These are phyloP conservation scores for Isatis lusitanica DNA, from an alignment of 441 rosid species.

Conservation along the genomic window DNA sequence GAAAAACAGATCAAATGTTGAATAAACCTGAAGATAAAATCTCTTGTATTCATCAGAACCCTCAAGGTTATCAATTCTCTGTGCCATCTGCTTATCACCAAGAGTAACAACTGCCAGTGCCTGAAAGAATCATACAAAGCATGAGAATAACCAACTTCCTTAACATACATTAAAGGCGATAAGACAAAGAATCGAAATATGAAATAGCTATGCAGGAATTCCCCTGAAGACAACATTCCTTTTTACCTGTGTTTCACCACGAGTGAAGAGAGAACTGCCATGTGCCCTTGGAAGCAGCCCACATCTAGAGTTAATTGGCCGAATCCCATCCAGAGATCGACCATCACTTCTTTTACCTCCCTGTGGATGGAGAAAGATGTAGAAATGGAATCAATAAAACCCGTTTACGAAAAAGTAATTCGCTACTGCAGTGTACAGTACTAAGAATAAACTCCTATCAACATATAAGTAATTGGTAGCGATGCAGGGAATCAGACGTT, in stretches of 20 bases:
- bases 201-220: conserved; percentile 1
- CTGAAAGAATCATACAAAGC: conserved; percentile 46
- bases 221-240: background rate
- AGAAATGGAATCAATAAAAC: background rate
- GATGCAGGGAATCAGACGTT: conserved; percentile 1
- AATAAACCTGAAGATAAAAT: conserved; percentile 95
- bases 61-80: conserved; percentile 86
- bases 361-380: conserved; percentile 42
- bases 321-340: conserved; percentile 71
- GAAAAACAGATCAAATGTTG: conserved; percentile 18
- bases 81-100: conserved; percentile 98
- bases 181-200: background rate
- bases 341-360: conserved; percentile 99
- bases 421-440: conserved; percentile 5
- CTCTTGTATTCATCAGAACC: conserved; percentile 89
- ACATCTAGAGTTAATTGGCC: conserved; percentile 86
- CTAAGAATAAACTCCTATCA: background rate
- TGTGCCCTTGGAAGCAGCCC: conserved; percentile 97
- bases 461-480: conserved; percentile 7
- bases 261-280: conserved; percentile 98
- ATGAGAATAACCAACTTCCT: conserved; percentile 5
- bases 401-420: background rate
- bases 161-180: conserved; percentile 8
- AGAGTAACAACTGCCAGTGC: conserved; percentile 96
- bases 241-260: conserved; percentile 97